Percentiles rank a stretch among this genome's conserved stretches.
Evolutionary conservation across 495 filamentous ascomycete genomes (phyloP).

Genomic region (Monascus purpureus): DNA sequence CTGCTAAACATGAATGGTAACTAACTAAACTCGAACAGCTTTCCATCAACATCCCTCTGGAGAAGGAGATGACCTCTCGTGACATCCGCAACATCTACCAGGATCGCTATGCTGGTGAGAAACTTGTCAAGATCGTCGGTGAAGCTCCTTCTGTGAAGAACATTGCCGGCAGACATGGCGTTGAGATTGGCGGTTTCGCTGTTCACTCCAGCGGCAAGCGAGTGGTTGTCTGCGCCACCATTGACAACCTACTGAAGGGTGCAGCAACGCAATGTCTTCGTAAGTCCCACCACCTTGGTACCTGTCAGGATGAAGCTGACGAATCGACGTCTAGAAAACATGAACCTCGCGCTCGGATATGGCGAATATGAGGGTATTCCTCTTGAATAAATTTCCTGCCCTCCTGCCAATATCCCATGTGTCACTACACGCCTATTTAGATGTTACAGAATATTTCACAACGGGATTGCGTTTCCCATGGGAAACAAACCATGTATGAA

Average conservation of each 20-base stretch:
- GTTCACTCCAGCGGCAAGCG: constrained; percentile 80
- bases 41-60: constrained; percentile 79
- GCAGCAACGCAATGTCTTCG: constrained; percentile 91
- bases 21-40: constrained; percentile 33
- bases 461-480: too few species aligned
- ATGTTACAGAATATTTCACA: too few species aligned
- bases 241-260: constrained; percentile 94
- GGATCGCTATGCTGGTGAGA: constrained; percentile 90
- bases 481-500: not conserved
- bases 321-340: constrained; percentile 52
- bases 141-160: constrained; percentile 78
- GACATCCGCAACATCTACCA: constrained; percentile 94
- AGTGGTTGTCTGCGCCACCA: constrained; percentile 91
- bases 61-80: constrained; percentile 68
- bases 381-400: too few species aligned
- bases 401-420: too few species aligned
- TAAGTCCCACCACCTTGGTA: constrained; percentile 30
- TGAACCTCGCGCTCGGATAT: constrained; percentile 92
- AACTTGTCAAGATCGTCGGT: constrained; percentile 80
- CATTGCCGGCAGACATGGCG: constrained; percentile 81
- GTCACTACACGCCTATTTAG: too few species aligned
- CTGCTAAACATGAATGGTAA: not conserved
- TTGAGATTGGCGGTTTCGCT: constrained; percentile 90
- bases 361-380: constrained; percentile 88
- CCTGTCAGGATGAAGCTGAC: not conserved